Conservation (phyloP, 2,329 filamentous ascomycete species). For the Drechslerella coelobrocha region DNA sequence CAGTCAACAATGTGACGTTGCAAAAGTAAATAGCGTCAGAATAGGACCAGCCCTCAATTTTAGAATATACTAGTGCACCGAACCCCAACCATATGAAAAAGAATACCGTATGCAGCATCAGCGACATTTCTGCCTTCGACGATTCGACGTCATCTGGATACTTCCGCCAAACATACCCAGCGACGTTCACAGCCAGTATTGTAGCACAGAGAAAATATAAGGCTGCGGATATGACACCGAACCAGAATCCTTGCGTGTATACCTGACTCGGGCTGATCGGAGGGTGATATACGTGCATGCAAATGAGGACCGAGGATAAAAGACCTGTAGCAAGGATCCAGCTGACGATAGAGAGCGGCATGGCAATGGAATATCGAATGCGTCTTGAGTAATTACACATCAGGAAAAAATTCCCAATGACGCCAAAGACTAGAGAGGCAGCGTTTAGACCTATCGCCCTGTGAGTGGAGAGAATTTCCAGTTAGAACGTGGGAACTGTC, state of each 20-base stretch:
- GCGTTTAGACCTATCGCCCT: slow-evolving; percentile 79
- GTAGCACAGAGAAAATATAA: slow-evolving; percentile 81
- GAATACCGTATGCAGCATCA: slow-evolving; percentile 88
- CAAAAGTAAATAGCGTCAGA: slow-evolving; percentile 81
- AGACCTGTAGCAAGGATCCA: slow-evolving; percentile 74
- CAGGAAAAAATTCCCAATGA: slow-evolving; percentile 80
- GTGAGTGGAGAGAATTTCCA: background rate
- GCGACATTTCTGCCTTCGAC: slow-evolving; percentile 78
- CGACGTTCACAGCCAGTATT: slow-evolving; percentile 66
- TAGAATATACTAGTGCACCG: slow-evolving; percentile 76
- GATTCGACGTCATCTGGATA: slow-evolving; percentile 74
- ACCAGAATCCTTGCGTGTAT: slow-evolving; percentile 82
- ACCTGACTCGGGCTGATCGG: slow-evolving; percentile 61
- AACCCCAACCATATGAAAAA: slow-evolving; percentile 82
- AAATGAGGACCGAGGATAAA: slow-evolving; percentile 70
- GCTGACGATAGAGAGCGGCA: slow-evolving; percentile 81
- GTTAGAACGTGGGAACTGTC: background rate
- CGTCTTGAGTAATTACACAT: slow-evolving; percentile 84
- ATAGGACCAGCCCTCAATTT: slow-evolving; percentile 76
- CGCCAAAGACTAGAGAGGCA: slow-evolving; percentile 76
- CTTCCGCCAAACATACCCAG: slow-evolving; percentile 73
- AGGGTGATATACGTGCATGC: slow-evolving; percentile 68
- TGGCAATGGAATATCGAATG: slow-evolving; percentile 79
- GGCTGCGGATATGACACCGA: slow-evolving; percentile 78
- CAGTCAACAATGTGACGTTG: slow-evolving; percentile 63